A percentile compares a stretch with the other conserved stretches of the same genome.
Conservation (phyloP, 2,329 filamentous ascomycete species). For the Zymoseptoria crescenta region DNA sequence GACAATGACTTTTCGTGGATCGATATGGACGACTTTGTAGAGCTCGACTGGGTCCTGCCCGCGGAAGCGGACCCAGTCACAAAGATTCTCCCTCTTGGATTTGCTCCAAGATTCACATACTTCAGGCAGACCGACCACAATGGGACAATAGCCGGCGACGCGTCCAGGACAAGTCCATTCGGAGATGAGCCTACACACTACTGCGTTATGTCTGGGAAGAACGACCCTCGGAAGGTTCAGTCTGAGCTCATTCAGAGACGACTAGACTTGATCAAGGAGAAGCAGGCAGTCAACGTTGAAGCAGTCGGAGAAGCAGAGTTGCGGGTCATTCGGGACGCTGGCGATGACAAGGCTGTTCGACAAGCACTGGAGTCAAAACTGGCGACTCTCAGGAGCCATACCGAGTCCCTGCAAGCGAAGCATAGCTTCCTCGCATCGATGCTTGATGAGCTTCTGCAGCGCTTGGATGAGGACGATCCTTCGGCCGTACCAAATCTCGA, state of each 20-base stretch:
- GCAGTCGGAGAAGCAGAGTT: constrained; percentile 70
- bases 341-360: constrained; percentile 36
- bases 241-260: constrained; percentile 75
- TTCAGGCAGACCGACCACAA: constrained; percentile 93
- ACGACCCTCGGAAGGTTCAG: constrained; percentile 80
- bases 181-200: constrained; percentile 89
- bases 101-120: constrained; percentile 91
- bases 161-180: constrained; percentile 77
- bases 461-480: constrained; percentile 51
- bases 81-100: constrained; percentile 86
- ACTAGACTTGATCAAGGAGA: constrained; percentile 66
- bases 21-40: constrained; percentile 99
- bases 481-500: constrained; percentile 36
- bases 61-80: constrained; percentile 86
- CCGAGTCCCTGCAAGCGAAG: constrained; percentile 50
- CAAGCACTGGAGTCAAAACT: constrained; percentile 50
- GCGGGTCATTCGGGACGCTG: constrained; percentile 47
- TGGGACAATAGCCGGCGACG: constrained; percentile 69
- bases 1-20: constrained; percentile 96
- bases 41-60: constrained; percentile 91
- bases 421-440: constrained; percentile 52
- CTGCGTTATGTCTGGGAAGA: constrained; percentile 74
- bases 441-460: constrained; percentile 49
- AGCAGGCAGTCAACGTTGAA: constrained; percentile 67
- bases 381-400: constrained; percentile 49